A percentile compares a stretch with the other conserved stretches of the same genome.
Evolutionary conservation across 2,329 filamentous ascomycete genomes (phyloP).

Genomic region (Penicillium psychrosexuale): DNA sequence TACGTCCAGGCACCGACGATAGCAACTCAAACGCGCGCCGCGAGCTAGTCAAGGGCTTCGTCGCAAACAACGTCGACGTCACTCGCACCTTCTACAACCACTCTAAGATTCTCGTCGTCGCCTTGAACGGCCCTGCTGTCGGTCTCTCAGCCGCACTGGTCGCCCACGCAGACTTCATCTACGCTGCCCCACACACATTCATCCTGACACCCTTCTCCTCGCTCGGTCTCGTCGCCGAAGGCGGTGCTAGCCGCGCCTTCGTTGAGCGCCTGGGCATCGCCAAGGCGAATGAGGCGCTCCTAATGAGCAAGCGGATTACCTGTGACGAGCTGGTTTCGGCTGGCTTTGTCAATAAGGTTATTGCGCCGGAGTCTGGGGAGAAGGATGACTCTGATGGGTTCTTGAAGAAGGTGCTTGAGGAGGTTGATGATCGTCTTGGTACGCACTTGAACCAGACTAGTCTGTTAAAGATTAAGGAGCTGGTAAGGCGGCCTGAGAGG

Average conservation of each 20-base stretch:
- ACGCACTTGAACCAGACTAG: slow-evolving; percentile 76
- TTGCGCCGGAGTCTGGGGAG: slow-evolving; percentile 55
- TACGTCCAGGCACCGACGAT: slow-evolving; percentile 42
- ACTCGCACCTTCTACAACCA: slow-evolving; percentile 89
- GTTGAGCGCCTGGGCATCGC: slow-evolving; percentile 74
- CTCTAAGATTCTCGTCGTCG: slow-evolving; percentile 87
- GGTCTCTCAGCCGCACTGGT: slow-evolving; percentile 83
- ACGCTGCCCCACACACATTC: slow-evolving; percentile 76
- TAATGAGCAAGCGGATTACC: slow-evolving; percentile 78
- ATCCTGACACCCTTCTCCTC: slow-evolving; percentile 89
- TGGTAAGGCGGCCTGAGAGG: slow-evolving; percentile 71
- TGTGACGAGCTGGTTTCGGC: slow-evolving; percentile 69
- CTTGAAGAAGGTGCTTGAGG: slow-evolving; percentile 65
- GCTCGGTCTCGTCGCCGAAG: slow-evolving; percentile 85
- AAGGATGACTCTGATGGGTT: slow-evolving; percentile 68
- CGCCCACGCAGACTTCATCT: slow-evolving; percentile 87
- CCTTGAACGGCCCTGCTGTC: slow-evolving; percentile 86
- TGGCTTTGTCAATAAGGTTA: slow-evolving; percentile 84
- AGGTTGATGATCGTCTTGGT: slow-evolving; percentile 79
- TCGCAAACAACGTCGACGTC: slow-evolving; percentile 81
- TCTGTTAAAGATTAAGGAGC: slow-evolving; percentile 76
- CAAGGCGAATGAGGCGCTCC: slow-evolving; percentile 86
- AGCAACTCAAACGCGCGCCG: slow-evolving; percentile 45
- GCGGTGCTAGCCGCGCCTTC: slow-evolving; percentile 73
- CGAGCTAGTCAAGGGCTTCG: slow-evolving; percentile 69